Evolutionary conservation across 1,284 basidiomycete species (phyloP), one percentile per base, ranked within the genome.

Genomic region (Moesziomyces parantarcticus): DNA sequence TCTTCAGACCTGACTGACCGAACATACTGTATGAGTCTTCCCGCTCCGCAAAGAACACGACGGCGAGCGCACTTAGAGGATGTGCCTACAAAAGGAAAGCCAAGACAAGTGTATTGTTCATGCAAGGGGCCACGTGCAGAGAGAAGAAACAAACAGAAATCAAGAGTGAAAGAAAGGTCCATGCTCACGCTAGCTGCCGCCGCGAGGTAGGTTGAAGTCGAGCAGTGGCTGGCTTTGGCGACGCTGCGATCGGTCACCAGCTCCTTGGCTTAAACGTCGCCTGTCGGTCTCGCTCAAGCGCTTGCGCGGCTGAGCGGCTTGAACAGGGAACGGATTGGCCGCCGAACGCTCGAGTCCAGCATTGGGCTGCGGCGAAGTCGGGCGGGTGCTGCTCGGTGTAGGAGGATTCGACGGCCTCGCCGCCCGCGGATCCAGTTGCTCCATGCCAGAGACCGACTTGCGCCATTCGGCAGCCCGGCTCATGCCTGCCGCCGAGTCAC

Each of bases 231-330:
- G 65, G 32, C 69, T 72, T 29, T 55, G 16, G 22, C 70, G 59
- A 23, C 66, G 54, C 29, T 42, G 42, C 14, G 45, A 48, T 14
- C 61, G 58, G 9, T 74, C 55, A 20, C 63, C 73, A 20, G 68
- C 73, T 8, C 73, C 73, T 55, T 75, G 73, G 41, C 59, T 66
- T 43, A 75, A 32, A n/a, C 73, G 58, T 50, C 73, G 59, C 11
- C 63, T 60, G 36, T 75, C 73, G 13, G 64, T 75, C 34, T 75
- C 68, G 46, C 57, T 68, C 3, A 75, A 57, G 1, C 63, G 59
- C 54, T 63, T 63, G 10, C 45, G 44, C 14, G 14, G n/a, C 22
- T 58, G 49, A 8, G 43, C 45, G 2, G 52, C 32, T 46, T 67
- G 70, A 5, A 11, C 29, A 5, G 64, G 64, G 48, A 73, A 73